These are phyloP conservation scores for Arachis monticola DNA, from an alignment of 331 rosid species.

Conservation along the genomic window DNA sequence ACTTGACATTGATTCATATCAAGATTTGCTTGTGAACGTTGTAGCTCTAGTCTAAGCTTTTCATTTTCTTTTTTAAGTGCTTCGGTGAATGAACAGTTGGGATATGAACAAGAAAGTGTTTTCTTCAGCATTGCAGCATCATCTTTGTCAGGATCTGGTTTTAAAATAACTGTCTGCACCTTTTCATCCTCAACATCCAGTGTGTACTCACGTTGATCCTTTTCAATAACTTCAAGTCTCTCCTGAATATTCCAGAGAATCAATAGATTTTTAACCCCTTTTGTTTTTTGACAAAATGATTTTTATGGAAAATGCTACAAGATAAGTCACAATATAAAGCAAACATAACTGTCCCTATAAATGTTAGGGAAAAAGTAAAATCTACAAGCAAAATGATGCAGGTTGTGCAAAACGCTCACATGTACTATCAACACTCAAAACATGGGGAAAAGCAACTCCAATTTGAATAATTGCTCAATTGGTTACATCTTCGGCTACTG, in stretches of 20 bases:
- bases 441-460: constrained; percentile 12
- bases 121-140: constrained; percentile 84
- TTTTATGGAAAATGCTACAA: constrained; percentile 18
- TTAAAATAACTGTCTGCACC: constrained; percentile 80
- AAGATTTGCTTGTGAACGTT: constrained; percentile 75
- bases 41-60: constrained; percentile 90
- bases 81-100: constrained; percentile 75
- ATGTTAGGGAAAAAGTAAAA: constrained; percentile 22
- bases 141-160: constrained; percentile 74
- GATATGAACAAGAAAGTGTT: constrained; percentile 91
- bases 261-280: constrained; percentile 3
- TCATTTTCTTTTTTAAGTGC: constrained; percentile 89
- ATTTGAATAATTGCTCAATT: neutral
- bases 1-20: constrained; percentile 91
- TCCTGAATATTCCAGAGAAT: constrained; percentile 60
- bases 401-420: neutral
- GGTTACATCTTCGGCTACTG: constrained; percentile 15
- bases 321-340: constrained; percentile 19
- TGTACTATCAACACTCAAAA: neutral
- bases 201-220: constrained; percentile 92
- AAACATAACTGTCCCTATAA: constrained; percentile 6
- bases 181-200: constrained; percentile 92
- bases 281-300: neutral
- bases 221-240: constrained; percentile 86
- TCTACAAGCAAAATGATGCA: constrained; percentile 13